Conservation (phyloP, 805 yeast species). For the Lipomyces yamadae region DNA sequence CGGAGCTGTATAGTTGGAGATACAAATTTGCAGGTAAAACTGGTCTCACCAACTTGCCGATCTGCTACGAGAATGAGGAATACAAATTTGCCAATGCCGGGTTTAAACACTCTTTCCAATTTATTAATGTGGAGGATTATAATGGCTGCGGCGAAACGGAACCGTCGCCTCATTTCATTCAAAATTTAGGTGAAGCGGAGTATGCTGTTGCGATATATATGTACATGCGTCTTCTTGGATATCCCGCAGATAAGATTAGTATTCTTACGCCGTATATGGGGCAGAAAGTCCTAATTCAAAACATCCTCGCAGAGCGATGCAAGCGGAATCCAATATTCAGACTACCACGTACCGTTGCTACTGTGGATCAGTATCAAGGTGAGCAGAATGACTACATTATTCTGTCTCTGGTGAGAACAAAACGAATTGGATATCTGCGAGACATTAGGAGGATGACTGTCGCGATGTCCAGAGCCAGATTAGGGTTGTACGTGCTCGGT, state of each 20-base stretch:
- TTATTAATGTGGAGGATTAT: constrained; percentile 45
- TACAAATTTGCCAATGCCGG: constrained; percentile 48
- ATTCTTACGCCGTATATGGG: constrained; percentile 51
- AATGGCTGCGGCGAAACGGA: constrained; percentile 45
- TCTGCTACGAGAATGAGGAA: constrained; percentile 22
- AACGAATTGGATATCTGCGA: constrained; percentile 39
- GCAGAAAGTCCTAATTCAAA: constrained; percentile 52
- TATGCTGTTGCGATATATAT: constrained; percentile 52
- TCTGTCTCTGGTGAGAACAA: constrained; percentile 48
- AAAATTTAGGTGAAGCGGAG: constrained; percentile 57
- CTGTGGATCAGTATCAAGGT: constrained; percentile 44
- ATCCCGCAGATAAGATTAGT: constrained; percentile 48
- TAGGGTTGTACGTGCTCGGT: constrained; percentile 48
- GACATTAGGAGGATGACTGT: constrained; percentile 40
- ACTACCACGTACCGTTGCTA: constrained; percentile 41
- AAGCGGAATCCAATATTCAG: constrained; percentile 41
- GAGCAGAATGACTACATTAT: constrained; percentile 45
- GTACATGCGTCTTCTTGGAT: constrained; percentile 55
- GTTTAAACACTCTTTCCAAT: constrained; percentile 44
- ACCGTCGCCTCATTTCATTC: constrained; percentile 42
- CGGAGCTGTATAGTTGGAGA: constrained; percentile 39
- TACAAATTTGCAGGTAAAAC: constrained; percentile 20
- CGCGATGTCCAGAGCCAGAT: constrained; percentile 45
- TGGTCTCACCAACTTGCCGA: constrained; percentile 18
- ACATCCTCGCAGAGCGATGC: constrained; percentile 48